Base-by-base conservation (phyloP, 2,329 filamentous ascomycete species). In the Curvularia sp. region DNA sequence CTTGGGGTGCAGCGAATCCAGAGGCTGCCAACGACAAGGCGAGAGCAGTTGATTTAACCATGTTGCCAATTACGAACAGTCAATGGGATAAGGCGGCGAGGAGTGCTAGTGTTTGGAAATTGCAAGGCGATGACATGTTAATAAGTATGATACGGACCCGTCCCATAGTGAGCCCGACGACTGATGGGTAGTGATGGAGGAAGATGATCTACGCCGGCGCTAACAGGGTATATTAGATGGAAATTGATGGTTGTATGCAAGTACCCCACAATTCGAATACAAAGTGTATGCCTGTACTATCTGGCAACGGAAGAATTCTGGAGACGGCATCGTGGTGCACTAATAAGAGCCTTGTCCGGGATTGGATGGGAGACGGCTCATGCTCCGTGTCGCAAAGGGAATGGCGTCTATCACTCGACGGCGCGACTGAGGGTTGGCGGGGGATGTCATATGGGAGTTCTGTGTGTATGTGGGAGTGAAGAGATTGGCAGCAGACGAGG, bases 191-290 rank as follows among this genome's bases (percentile, higher is more conserved):
- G 63, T 59, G 65, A 52, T 39, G 61, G 38, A 48, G 25, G 45
- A 60, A 15, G 1, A 43, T 43, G 41, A 27, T 55, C 28, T 54
- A 59, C 61, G 57, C 54, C 57, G 66, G 60, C 47, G 56, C 60
- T 54, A 65, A 64, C 55, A 64, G 69, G 60, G 59, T 63, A 69
- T 48, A 67, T 63, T 73, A 66, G 45, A 73, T 70, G 27, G 67
- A 65, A 64, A 60, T 67, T 63, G 58, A 66, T 66, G 60, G 57
- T 43, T 27, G 38, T 62, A 58, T 39, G 43, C 50, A 18, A 59
- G 61, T 65, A 59, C 58, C 54, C 63, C 61, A 69, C 60, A 68
- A 45, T 65, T 64, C 61, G 53, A 43, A 43, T 32, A 18, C 49
- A 49, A 36, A 62, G 55, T 55, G 41, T 38, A 57, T 32, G 41